Evolutionary conservation across 2,329 filamentous ascomycete species (phyloP).

Genomic region (Coniochaeta prunicola): DNA sequence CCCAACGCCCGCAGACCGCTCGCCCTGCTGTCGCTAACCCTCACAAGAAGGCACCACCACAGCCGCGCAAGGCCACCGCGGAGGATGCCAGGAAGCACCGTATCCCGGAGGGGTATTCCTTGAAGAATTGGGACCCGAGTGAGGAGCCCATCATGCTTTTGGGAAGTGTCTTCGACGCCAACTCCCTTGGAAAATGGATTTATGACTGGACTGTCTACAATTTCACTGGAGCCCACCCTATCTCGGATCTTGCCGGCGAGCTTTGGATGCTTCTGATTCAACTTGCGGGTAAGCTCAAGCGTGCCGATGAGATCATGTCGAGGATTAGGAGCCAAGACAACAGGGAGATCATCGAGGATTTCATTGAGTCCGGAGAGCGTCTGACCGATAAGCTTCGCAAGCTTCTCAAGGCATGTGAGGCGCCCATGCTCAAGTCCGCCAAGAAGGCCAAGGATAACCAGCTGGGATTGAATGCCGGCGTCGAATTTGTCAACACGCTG

Average conservation of each 20-base stretch:
- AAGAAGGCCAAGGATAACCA: conserved; percentile 66
- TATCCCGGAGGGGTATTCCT: conserved; percentile 84
- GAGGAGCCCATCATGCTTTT: conserved; percentile 92
- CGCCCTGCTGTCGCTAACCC: conserved; percentile 34
- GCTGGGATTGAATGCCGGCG: conserved; percentile 86
- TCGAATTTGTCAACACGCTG: conserved; percentile 92
- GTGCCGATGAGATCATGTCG: conserved; percentile 69
- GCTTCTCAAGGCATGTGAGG: conserved; percentile 84
- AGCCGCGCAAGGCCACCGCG: conserved; percentile 45
- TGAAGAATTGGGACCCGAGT: conserved; percentile 96
- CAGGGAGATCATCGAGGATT: conserved; percentile 78
- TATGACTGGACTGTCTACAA: conserved; percentile 98
- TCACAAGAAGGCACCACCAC: conserved; percentile 30
- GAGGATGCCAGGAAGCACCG: conserved; percentile 56
- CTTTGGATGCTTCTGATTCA: conserved; percentile 94
- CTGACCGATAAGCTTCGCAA: conserved; percentile 79
- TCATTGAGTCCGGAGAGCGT: conserved; percentile 81
- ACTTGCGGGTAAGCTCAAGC: conserved; percentile 87
- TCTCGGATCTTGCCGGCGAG: conserved; percentile 87
- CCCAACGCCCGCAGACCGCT: conserved; percentile 45
- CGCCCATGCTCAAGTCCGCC: conserved; percentile 84
- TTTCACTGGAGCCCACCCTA: conserved; percentile 72
- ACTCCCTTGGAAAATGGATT: conserved; percentile 97
- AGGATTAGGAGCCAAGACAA: conserved; percentile 68
- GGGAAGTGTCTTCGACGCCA: conserved; percentile 93